Base-by-base conservation (phyloP, 495 filamentous ascomycete genomes). In the Penicillium herquei region DNA sequence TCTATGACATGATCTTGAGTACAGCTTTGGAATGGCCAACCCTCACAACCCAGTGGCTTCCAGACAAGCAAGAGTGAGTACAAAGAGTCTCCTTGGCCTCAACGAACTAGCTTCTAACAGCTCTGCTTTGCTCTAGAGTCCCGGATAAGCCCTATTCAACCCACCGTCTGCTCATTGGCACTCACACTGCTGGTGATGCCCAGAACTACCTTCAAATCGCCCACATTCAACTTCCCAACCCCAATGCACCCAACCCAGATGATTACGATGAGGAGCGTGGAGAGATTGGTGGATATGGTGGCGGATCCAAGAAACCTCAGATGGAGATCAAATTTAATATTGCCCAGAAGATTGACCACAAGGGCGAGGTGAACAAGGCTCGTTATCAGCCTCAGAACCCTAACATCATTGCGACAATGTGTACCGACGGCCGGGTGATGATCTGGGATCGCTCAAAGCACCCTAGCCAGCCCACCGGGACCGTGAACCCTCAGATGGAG, bases 21-120 rank as follows among this genome's bases (percentile, higher is more conserved):
- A 93, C 88, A 44, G 95, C 95, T 34, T 78, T 99, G 42, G 93
- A 97, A 74, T 99, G 95, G 95, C 95, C 95, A 16, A 98, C 95
- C 8, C 80, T 99, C 49, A 97, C 94, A 12, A 92, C 90, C 8
- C 93, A 99, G 79, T 99, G 95, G 95, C 85, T 99, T 54, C 95
- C 95, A 30, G 95, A 99, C 68, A 90, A 92, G 64, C 90, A 95
- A 79, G 83, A 86, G 87, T 91, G 78, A 60, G 79, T 61, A 40
- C 18, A 33, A 32, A 33, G 16, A 14, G 32, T 3, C 10, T 42
- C 21, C 31, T 11, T 34, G 11, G 21, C 21, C 16, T 34, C 26
- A 33, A 34, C 30, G 40, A 45, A 30, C 16, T 11, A 17, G 6
- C 51, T 33, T 26, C 54, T 61, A 57, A 67, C 65, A 1, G 21